phyloP scores from a whole-genome alignment of 768 basidiomycete species.

The Boletellus sp. region DNA sequence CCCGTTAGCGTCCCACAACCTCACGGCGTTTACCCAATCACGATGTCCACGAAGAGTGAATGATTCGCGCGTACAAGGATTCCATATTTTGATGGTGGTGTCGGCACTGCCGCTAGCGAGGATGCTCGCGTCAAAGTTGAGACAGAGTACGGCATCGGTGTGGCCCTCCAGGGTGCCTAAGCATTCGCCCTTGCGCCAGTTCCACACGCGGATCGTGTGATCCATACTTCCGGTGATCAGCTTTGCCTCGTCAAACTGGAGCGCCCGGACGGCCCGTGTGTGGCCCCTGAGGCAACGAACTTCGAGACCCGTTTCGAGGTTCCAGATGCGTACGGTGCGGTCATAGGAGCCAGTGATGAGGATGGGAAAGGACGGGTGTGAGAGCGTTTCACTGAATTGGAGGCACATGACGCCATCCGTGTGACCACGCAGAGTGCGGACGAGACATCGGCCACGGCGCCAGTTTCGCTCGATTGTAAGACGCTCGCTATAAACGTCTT shows the following conservation, averaged over 20 bases:
- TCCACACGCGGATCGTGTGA: conserved; percentile 91
- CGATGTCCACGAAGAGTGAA: conserved; percentile 90
- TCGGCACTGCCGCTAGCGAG: conserved; percentile 93
- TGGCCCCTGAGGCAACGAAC: conserved; percentile 86
- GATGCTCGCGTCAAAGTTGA: conserved; percentile 88
- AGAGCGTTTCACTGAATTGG: conserved; percentile 84
- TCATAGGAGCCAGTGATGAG: conserved; percentile 98
- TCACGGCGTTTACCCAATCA: conserved; percentile 96
- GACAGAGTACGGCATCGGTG: conserved; percentile 84
- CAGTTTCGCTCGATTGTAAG: conserved; percentile 95
- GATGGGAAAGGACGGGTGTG: conserved; percentile 83
- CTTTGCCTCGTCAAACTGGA: conserved; percentile 95
- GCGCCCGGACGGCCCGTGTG: conserved; percentile 82
- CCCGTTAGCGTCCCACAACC: conserved; percentile 71
- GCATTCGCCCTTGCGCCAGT: conserved; percentile 88
- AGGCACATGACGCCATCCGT: conserved; percentile 97
- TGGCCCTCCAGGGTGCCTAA: conserved; percentile 88
- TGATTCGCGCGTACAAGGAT: conserved; percentile 85
- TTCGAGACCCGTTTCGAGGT: conserved; percentile 85
- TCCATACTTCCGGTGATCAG: conserved; percentile 98
- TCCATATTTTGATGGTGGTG: conserved; percentile 93
- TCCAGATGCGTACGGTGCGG: conserved; percentile 92
- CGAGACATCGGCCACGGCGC: conserved; percentile 86
- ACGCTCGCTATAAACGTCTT: conserved; percentile 97
- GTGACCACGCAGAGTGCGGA: conserved; percentile 86